A percentile compares a stretch with the other conserved stretches of the same genome.
Evolutionary conservation across 192 early-diverging fungal species (phyloP).

Genomic region (Neocallimastix lanati): DNA sequence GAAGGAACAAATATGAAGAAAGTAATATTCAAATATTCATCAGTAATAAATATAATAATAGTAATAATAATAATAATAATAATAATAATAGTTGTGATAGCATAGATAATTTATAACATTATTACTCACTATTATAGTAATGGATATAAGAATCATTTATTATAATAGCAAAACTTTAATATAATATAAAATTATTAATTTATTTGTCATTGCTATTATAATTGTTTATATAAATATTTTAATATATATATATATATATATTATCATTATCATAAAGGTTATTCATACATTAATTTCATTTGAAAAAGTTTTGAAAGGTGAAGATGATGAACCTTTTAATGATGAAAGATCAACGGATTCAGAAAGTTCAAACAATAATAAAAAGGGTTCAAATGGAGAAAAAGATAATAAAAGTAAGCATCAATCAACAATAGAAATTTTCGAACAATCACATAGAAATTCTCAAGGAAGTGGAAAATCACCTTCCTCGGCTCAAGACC

Average conservation of each 20-base stretch:
- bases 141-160: too few species aligned
- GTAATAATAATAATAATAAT: too few species aligned
- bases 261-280: constrained; percentile 20
- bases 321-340: neutral
- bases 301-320: constrained; percentile 13
- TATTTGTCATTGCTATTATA: neutral
- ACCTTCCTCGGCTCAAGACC: constrained; percentile 11
- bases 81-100: too few species aligned
- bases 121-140: too few species aligned
- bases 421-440: neutral
- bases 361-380: neutral
- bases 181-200: too few species aligned
- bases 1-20: constrained; percentile 59
- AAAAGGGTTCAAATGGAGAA: neutral
- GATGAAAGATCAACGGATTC: neutral
- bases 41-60: neutral
- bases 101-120: too few species aligned
- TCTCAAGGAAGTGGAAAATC: neutral
- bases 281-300: constrained; percentile 55
- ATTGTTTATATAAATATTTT: too few species aligned
- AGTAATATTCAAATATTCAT: constrained; percentile 14
- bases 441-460: neutral
- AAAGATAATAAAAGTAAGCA: neutral
- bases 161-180: too few species aligned
- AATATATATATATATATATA: too few species aligned